Base-by-base conservation (phyloP, 306 rosid genomes). In the Fragaria iinumae region DNA sequence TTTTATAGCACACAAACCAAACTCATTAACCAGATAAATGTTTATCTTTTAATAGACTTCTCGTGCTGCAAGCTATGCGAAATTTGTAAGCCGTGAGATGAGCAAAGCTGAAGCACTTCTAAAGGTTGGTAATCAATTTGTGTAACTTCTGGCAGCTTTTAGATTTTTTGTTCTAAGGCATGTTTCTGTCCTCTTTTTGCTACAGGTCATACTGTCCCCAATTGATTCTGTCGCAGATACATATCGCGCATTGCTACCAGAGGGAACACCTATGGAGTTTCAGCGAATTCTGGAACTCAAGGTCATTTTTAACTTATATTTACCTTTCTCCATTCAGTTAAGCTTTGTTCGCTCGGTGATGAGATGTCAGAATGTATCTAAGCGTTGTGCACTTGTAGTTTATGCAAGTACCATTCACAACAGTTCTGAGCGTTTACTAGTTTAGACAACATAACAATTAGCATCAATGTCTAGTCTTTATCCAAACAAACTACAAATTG, bases 261-360 rank as follows among this genome's bases (percentile, higher is more conserved):
- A 95, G 87, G 99, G 99, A 81, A 95, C 99, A 29, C 96, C 96
- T 11, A 95, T 95, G 97, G 99, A 95, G 75, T 95, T 95, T 87
- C 99, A 95, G 83, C 87, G 97, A 69, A 92, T 95, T 83, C 77
- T 95, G 76, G 99, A 95, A 90, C 99, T 95, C 81, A 95, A 95
- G 97, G 99, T 95, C 69, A 72, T 63, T 76, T 27, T 80, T 80
- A 23, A 53, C 78, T 67, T 62, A 70, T 80, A 59, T 78, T 69
- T 79, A 4, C 63, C 38, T 41, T 71, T 78, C 67, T 55, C 44
- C 68, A 20, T 29, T 76, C 77, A 45, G 34, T 71, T 49, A 67
- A 68, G 11, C 12, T 16, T 55, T 73, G 41, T 41, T 65, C 8
- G 3, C 47, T 29, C 11, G 1, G 39, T 29, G 18, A 60, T 60